Conservation (phyloP, 345 rosid species). For the Acer campestre region DNA sequence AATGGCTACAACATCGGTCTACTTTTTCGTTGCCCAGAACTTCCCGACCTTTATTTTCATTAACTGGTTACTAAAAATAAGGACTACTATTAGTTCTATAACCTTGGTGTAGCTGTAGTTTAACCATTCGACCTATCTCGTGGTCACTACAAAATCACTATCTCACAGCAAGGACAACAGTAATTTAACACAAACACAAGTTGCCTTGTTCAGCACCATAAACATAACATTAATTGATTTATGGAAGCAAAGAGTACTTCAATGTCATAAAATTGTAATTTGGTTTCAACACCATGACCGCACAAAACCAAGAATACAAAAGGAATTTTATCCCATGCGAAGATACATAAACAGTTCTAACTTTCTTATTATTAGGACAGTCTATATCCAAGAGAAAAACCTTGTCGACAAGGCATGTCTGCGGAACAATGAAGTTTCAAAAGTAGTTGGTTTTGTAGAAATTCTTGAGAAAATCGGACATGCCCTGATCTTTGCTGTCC, state of each 20-base stretch:
- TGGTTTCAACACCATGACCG: slow-evolving; percentile 16
- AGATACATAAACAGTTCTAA: slow-evolving; percentile 5
- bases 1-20: too few species aligned
- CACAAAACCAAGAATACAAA: not conserved
- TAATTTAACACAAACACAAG: not conserved
- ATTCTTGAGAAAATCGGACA: slow-evolving; percentile 79
- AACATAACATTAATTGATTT: not conserved
- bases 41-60: too few species aligned
- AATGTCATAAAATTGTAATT: not conserved
- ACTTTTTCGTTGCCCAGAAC: too few species aligned
- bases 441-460: slow-evolving; percentile 89
- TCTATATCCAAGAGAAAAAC: slow-evolving; percentile 12
- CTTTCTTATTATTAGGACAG: slow-evolving; percentile 35
- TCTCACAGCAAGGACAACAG: not conserved
- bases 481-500: slow-evolving; percentile 65
- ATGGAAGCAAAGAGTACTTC: not conserved
- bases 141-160: too few species aligned
- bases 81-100: too few species aligned
- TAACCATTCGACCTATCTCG: too few species aligned
- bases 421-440: slow-evolving; percentile 32
- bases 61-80: too few species aligned
- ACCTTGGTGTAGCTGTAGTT: too few species aligned
- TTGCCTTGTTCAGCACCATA: too few species aligned
- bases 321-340: slow-evolving; percentile 11
- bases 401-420: not conserved